Conservation (phyloP, 2,329 filamentous ascomycete species). For the Penicillium capsulatum region DNA sequence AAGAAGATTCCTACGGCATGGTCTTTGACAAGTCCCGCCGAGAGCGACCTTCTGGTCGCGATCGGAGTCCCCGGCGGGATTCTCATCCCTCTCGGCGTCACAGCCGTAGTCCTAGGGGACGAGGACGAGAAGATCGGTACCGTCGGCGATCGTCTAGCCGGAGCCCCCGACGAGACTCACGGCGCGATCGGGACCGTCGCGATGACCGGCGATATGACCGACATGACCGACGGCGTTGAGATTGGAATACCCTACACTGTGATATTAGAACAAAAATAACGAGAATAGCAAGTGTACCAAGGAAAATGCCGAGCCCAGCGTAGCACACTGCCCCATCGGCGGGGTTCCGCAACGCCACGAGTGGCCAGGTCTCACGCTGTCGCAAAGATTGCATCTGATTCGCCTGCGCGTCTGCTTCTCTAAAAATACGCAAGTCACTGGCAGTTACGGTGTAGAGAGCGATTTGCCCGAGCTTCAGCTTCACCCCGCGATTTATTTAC, state of each 20-base stretch:
- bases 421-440: background rate
- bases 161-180: conserved; percentile 26
- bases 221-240: conserved; percentile 29
- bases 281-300: too few species aligned
- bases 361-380: conserved; percentile 20
- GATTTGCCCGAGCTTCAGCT: conserved; percentile 17
- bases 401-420: conserved; percentile 12
- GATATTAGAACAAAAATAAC: conserved; percentile 14
- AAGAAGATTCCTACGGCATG: conserved; percentile 65
- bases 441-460: conserved; percentile 18
- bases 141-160: conserved; percentile 35
- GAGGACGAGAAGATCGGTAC: conserved; percentile 30
- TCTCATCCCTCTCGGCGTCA: conserved; percentile 29
- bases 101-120: conserved; percentile 16
- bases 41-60: conserved; percentile 25
- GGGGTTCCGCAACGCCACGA: conserved; percentile 3
- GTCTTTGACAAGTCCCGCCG: conserved; percentile 62
- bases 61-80: conserved; percentile 45
- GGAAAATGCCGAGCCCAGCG: too few species aligned
- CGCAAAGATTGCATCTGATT: conserved; percentile 1
- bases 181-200: conserved; percentile 29
- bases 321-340: background rate
- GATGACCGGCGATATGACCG: conserved; percentile 27
- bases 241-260: conserved; percentile 4
- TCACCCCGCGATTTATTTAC: conserved; percentile 25